phyloP scores from a whole-genome alignment of 495 filamentous ascomycete species.

The Xylaria castorea region DNA sequence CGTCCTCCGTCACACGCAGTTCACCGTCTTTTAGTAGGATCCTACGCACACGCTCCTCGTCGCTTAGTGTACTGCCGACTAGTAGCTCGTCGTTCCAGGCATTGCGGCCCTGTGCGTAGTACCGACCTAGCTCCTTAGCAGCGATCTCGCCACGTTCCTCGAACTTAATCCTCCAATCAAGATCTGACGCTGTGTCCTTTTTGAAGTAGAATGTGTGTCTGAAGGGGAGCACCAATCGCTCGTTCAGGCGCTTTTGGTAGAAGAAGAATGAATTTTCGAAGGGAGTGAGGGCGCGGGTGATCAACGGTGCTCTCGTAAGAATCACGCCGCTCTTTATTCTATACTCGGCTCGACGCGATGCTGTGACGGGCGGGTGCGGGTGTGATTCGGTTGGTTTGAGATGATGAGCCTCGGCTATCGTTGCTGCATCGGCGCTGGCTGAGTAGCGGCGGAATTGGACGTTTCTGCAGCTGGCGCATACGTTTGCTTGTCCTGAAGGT shows the following conservation, averaged over 20 bases:
- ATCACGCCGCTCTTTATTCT: conserved; percentile 79
- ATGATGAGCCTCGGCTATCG: conserved; percentile 34
- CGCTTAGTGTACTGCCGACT: conserved; percentile 68
- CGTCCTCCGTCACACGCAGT: conserved; percentile 64
- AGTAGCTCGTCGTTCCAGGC: conserved; percentile 94
- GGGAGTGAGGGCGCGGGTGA: conserved; percentile 81
- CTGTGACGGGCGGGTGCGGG: conserved; percentile 38
- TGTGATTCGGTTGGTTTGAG: conserved; percentile 37
- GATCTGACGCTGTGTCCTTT: conserved; percentile 79
- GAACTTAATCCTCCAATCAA: conserved; percentile 90
- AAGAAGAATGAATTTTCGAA: conserved; percentile 95
- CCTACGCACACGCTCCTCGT: conserved; percentile 60
- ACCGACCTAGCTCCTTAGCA: conserved; percentile 84
- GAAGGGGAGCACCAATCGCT: conserved; percentile 89
- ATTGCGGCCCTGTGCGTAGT: conserved; percentile 75
- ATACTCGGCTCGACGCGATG: conserved; percentile 52
- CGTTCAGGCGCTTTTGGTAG: conserved; percentile 96
- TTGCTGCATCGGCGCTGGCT: conserved; percentile 32
- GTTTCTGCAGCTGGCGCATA: conserved; percentile 42
- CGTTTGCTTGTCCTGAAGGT: conserved; percentile 37
- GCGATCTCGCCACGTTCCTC: conserved; percentile 71
- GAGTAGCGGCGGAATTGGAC: conserved; percentile 40
- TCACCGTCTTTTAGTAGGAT: conserved; percentile 78
- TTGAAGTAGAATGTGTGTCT: conserved; percentile 95
- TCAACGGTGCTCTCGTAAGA: conserved; percentile 83